Percentiles rank a stretch among this genome's conserved stretches.
Conservation (phyloP, 176 grass and related monocot species). For the Bolboschoenus planiculmis region DNA sequence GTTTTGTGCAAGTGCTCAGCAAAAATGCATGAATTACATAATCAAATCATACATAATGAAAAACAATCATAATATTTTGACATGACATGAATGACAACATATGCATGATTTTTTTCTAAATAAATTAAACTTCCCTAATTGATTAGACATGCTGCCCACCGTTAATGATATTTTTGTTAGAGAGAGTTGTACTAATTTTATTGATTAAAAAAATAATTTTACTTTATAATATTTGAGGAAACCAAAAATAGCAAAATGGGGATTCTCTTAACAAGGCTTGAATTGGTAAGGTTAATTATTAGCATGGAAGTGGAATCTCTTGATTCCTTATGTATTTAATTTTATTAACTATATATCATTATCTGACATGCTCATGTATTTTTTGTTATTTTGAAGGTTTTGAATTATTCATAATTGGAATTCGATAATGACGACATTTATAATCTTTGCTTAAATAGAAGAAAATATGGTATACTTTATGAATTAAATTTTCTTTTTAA, state of each 20-base stretch:
- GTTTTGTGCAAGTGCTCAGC: neutral
- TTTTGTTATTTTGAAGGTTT: too few relatives aligned
- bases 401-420: too few relatives aligned
- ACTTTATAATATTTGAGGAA: neutral
- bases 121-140: neutral
- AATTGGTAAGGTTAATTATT: too few relatives aligned
- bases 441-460: too few relatives aligned
- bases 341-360: too few relatives aligned
- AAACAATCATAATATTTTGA: neutral
- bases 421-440: too few relatives aligned
- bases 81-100: neutral
- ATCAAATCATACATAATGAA: neutral
- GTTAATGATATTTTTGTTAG: neutral
- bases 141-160: neutral
- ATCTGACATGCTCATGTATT: too few relatives aligned
- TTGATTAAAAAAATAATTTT: neutral
- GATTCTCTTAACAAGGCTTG: too few relatives aligned
- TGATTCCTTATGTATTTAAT: too few relatives aligned
- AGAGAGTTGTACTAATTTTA: neutral
- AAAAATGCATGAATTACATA: neutral
- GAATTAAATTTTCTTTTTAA: too few relatives aligned
- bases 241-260: neutral
- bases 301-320: too few relatives aligned
- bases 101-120: neutral
- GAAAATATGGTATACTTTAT: too few relatives aligned